These are phyloP conservation scores for Yamagishiella unicocca DNA, from an alignment of 139 green algal genomes.

Conservation along the genomic window DNA sequence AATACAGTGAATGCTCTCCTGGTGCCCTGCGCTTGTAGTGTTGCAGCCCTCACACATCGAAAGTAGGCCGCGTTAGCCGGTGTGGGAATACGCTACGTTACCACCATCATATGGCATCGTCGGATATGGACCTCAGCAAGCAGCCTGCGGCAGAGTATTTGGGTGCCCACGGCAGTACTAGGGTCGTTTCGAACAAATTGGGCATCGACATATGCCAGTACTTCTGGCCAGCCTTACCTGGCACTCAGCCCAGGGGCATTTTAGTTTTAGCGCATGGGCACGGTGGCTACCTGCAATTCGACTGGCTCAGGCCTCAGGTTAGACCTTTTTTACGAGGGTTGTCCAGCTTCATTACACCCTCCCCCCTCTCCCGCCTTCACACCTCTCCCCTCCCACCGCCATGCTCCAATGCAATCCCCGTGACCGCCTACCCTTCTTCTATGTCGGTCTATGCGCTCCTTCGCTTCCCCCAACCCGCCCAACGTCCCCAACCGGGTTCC, in stretches of 20 bases:
- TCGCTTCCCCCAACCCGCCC: neutral
- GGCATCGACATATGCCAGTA: slow-evolving; percentile 15
- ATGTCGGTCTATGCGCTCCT: neutral
- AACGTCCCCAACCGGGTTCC: neutral
- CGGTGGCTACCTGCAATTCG: slow-evolving; percentile 69
- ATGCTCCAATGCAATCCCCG: neutral
- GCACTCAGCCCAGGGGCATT: slow-evolving; percentile 48
- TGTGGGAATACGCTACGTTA: too few species aligned
- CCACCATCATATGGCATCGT: too few species aligned
- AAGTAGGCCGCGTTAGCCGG: too few species aligned
- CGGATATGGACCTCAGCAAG: neutral
- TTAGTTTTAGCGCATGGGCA: slow-evolving; percentile 72
- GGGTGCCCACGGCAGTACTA: neutral
- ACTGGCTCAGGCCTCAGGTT: slow-evolving; percentile 62
- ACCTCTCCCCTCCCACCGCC: neutral
- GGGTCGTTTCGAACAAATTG: neutral
- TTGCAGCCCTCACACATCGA: too few species aligned
- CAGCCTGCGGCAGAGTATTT: neutral
- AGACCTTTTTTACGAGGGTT: too few species aligned
- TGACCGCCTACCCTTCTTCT: neutral
- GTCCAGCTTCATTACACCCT: neutral
- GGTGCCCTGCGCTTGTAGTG: too few species aligned
- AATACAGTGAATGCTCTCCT: too few species aligned
- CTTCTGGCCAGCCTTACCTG: slow-evolving; percentile 19
- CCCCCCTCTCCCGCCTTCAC: neutral